A percentile compares a stretch with the other conserved stretches of the same genome.
Conservation (phyloP, 2,329 filamentous ascomycete species). For the Aquanectria penicillioides region DNA sequence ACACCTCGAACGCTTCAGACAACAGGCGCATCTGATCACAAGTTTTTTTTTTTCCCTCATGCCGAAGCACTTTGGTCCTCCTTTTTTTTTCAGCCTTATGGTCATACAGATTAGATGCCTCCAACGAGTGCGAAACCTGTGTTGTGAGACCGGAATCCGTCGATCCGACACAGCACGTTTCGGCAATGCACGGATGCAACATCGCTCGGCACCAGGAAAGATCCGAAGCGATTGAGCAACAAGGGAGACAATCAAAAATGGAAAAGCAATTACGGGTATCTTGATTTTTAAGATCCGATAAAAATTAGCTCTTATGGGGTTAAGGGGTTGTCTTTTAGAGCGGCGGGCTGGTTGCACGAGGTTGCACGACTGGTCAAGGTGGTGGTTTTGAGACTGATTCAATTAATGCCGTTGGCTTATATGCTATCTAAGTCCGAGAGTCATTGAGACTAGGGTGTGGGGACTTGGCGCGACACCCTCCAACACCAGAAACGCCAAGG, state of each 20-base stretch:
- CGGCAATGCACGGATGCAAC: constrained; percentile 5
- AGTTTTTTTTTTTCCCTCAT: no score
- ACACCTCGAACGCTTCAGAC: no score
- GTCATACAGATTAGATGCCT: background rate
- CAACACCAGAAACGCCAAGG: background rate
- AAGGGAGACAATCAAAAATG: background rate
- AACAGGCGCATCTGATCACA: no score
- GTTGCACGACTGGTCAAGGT: background rate
- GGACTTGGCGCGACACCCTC: background rate
- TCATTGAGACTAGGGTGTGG: background rate
- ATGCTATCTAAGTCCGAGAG: background rate
- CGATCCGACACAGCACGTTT: constrained; percentile 23
- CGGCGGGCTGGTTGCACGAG: background rate
- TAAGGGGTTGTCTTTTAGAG: no score
- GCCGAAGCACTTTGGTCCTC: background rate
- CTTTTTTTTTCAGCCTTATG: background rate
- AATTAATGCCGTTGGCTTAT: constrained; percentile 5
- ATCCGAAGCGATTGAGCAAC: background rate
- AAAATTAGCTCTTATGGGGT: no score
- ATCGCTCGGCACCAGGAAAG: background rate
- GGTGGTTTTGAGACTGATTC: background rate
- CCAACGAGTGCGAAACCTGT: constrained; percentile 9
- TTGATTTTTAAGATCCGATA: no score
- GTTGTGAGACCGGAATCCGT: background rate
- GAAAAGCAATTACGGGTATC: no score